These are phyloP conservation scores for Cladosporium sp. DNA, from an alignment of 2,329 filamentous ascomycete species.

Conservation along the genomic window DNA sequence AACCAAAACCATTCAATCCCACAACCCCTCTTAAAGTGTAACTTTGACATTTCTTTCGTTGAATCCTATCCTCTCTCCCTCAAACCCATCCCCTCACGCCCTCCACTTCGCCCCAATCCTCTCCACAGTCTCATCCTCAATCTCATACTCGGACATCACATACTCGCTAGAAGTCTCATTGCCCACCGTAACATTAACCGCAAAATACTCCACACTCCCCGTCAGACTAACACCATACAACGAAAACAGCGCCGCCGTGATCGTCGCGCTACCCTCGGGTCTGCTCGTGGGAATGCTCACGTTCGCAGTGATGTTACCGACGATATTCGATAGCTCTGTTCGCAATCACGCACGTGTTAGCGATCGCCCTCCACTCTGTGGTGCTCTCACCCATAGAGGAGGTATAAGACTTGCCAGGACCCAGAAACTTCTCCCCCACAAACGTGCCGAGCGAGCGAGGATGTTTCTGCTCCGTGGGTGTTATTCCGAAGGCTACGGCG, in stretches of 20 bases:
- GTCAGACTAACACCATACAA: slow-evolving; percentile 21
- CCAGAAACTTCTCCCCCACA: slow-evolving; percentile 12
- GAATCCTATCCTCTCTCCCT: not conserved
- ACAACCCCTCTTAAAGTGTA: not conserved
- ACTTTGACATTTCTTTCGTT: not conserved
- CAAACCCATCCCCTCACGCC: not conserved
- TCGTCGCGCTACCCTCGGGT: slow-evolving; percentile 7
- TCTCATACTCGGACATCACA: slow-evolving; percentile 17
- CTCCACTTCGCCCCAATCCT: not conserved
- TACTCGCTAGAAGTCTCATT: slow-evolving; percentile 21
- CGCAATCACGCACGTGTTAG: not conserved
- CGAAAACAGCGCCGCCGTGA: slow-evolving; percentile 24
- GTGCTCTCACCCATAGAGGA: no score
- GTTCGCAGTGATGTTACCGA: slow-evolving; percentile 26
- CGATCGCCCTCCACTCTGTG: not conserved
- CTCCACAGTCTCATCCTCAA: slow-evolving; percentile 2
- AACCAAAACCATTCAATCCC: not conserved
- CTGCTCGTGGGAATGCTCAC: slow-evolving; percentile 23
- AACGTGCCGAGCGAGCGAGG: slow-evolving; percentile 16
- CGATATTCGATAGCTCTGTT: slow-evolving; percentile 19
- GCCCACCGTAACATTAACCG: slow-evolving; percentile 26
- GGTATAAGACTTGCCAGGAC: not conserved
- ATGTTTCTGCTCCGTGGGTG: not conserved
- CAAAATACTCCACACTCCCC: slow-evolving; percentile 19
- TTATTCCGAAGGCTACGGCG: slow-evolving; percentile 46